Base-by-base conservation (phyloP, 345 rosid genomes). In the Corymbia maculata region DNA sequence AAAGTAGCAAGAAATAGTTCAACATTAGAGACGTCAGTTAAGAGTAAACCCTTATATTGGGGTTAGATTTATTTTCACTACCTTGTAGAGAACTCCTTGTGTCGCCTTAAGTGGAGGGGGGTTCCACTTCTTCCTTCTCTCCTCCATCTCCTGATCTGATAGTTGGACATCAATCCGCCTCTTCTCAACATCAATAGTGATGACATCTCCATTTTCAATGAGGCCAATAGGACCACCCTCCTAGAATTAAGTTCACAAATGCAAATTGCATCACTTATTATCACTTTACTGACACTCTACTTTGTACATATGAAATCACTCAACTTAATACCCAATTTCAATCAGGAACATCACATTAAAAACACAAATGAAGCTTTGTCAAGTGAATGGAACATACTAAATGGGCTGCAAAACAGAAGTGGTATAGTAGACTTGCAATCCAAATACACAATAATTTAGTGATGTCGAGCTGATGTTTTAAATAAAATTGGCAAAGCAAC, bases 201-300 rank as follows among this genome's bases (percentile, higher is more conserved):
- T 95, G 87, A 93, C 86, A 91, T 97, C 99, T 87, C 99, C 99
- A 11, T 95, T 91, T 90, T 94, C 87, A 61, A 98, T 87, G 52
- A 98, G 93, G 91, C 97, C 99, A 15, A 98, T 98, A 4, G 99
- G 98, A 89, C 99, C 99, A 86, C 98, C 99, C 86, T 98, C 99
- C 99, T 98, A 93, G 30, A 92, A 85, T 86, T 82, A 47, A 79
- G 49, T 66, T 53, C 22, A 12, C 52, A 87, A 28, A 49, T 88
- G 45, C 22, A 57, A 55, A 57, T 36, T 1, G 42, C 24, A 88
- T 84, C 51, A 52, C 51, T 87, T 21, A 87, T 32, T 52, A 79
- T 26, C 55, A 51, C 66, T 30, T 52, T 1, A 87, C 26, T 7
- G 79, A 61, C 82, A 49, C 51, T 55, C 22, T 52, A 19, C 21